Base-by-base conservation (phyloP, 805 yeast species). In the Saccharomycopsis fodiens region DNA sequence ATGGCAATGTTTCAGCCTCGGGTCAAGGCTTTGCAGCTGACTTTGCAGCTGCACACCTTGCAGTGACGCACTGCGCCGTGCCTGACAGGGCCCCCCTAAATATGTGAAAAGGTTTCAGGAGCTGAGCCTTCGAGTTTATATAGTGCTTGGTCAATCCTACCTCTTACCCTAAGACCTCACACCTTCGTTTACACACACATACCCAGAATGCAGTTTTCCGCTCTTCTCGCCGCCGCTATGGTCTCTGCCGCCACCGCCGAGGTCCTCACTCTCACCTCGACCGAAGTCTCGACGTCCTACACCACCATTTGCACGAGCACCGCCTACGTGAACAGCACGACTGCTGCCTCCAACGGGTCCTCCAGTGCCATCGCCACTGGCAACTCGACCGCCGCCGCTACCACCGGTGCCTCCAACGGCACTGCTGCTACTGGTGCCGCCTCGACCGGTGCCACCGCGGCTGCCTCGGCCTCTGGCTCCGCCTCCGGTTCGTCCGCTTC, bases 271-370 rank as follows among this genome's bases (percentile, higher is more conserved):
- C 32, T 48, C 35, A 48, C 52, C 35, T 25, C 43, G 40, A 45
- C 44, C 27, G 20, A 16, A 19, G 36, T 43, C 12, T 8, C 32
- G 13, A 41, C 46, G 34, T 25, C 48, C n/a, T 48, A 36, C 43
- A 48, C 52, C 35, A 48, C 52, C 17, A 23, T 45, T 29, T 48
- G 46, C 32, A 45, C 46, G 13, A 23, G 45, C 8, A 41, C 49
- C 13, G 42, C 41, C 25, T 32, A 17, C 22, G 21, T 27, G 41
- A 40, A 21, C 44, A 36, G 29, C 32, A 45, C 39, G 29, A 19
- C 44, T 20, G n/a, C n/a, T n/a, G 21, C 27, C 16, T 7, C 10
- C 20, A 22, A 23, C 46, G 12, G 41, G 2, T 6, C 45, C 29
- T 27, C 19, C 42, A 35, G 39, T 20, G 41, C 32, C 16, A 27